Conservation (phyloP, 2,329 filamentous ascomycete species). For the Xylariaceae sp. region DNA sequence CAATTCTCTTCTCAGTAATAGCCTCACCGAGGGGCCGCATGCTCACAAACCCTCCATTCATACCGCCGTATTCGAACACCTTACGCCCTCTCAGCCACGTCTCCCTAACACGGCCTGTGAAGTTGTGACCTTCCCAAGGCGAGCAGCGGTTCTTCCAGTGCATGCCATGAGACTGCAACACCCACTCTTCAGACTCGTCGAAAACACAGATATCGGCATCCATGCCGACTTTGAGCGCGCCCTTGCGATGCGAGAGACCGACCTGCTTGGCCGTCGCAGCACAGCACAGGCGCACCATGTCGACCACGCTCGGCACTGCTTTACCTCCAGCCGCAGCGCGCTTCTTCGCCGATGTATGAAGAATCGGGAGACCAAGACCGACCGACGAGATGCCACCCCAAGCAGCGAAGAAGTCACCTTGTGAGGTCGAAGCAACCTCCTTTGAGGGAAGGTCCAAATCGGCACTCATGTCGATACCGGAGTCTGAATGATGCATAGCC, state of each 20-base stretch:
- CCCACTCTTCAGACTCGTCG: slow-evolving; percentile 77
- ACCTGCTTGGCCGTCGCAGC: slow-evolving; percentile 85
- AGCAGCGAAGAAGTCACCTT: slow-evolving; percentile 88
- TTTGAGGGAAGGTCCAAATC: slow-evolving; percentile 32
- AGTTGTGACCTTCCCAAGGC: slow-evolving; percentile 78
- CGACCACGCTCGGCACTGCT: slow-evolving; percentile 54
- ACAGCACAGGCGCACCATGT: slow-evolving; percentile 82
- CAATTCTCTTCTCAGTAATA: slow-evolving; percentile 57
- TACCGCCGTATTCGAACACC: slow-evolving; percentile 66
- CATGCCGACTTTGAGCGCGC: slow-evolving; percentile 73
- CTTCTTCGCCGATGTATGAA: slow-evolving; percentile 72
- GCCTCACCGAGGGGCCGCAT: slow-evolving; percentile 46
- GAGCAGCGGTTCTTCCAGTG: slow-evolving; percentile 91
- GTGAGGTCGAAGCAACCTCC: slow-evolving; percentile 37
- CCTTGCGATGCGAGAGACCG: slow-evolving; percentile 75
- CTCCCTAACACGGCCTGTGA: slow-evolving; percentile 75
- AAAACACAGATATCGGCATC: slow-evolving; percentile 93
- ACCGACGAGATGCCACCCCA: slow-evolving; percentile 97
- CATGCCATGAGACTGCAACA: slow-evolving; percentile 73
- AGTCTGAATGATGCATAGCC: slow-evolving; percentile 48
- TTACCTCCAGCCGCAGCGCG: slow-evolving; percentile 47
- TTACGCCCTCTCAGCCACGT: slow-evolving; percentile 78
- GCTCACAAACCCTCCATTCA: slow-evolving; percentile 47
- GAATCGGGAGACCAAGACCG: slow-evolving; percentile 84
- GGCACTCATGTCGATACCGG: slow-evolving; percentile 47